Conservation (phyloP, 1,284 basidiomycete species). For the Pyrrhoderma lamaoense region DNA sequence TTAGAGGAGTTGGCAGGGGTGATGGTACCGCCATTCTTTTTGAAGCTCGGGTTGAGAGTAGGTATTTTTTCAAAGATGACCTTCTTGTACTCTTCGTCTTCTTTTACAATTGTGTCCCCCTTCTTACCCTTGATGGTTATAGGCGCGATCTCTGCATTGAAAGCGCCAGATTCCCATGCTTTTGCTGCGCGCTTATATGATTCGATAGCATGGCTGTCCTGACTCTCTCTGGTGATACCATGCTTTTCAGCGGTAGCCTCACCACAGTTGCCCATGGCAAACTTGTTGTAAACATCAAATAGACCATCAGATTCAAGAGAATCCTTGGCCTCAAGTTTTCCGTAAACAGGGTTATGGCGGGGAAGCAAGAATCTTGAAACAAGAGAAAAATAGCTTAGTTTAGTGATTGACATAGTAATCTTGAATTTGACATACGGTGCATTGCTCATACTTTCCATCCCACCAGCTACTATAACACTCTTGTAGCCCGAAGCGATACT, state of each 20-base stretch:
- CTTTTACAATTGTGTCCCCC: conserved; percentile 81
- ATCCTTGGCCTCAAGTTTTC: conserved; percentile 83
- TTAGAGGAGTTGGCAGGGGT: conserved; percentile 96
- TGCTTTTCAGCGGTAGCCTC: conserved; percentile 84
- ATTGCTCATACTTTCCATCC: conserved; percentile 98
- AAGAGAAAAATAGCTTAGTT: conserved; percentile 10
- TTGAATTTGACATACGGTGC: conserved; percentile 63
- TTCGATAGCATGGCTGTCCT: conserved; percentile 88
- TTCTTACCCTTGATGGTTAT: conserved; percentile 94
- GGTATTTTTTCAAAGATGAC: conserved; percentile 91
- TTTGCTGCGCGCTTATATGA: conserved; percentile 91
- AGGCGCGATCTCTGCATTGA: conserved; percentile 85
- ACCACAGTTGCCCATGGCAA: conserved; percentile 94
- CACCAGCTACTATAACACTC: conserved; percentile 85
- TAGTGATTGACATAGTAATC: conserved; percentile 2
- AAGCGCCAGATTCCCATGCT: conserved; percentile 84
- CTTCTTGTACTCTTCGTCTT: conserved; percentile 98
- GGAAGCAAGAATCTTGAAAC: conserved; percentile 72
- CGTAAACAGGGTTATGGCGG: conserved; percentile 82
- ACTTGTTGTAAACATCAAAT: conserved; percentile 93
- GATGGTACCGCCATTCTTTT: conserved; percentile 74
- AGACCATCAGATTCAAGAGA: conserved; percentile 92
- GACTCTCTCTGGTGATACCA: conserved; percentile 76
- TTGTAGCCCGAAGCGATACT: conserved; percentile 84
- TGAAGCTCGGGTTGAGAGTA: conserved; percentile 82